Conservation (phyloP, 1,139 yeast species). For the Pichia sp. region DNA sequence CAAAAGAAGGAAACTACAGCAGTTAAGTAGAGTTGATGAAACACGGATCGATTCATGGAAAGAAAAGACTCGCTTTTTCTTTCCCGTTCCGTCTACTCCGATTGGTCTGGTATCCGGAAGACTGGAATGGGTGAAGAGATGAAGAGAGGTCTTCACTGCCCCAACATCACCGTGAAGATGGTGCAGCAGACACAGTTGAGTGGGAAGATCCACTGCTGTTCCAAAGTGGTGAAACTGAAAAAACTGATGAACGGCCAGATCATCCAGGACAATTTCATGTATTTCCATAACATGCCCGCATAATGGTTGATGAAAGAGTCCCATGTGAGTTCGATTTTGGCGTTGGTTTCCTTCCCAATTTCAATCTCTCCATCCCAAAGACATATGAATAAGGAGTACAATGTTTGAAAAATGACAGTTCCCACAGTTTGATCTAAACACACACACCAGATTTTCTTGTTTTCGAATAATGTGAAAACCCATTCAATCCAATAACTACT, state of each 20-base stretch:
- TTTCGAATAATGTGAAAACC: constrained; percentile 34
- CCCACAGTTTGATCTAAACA: constrained; percentile 51
- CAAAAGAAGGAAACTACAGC: no score
- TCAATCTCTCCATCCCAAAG: constrained; percentile 47
- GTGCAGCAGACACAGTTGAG: constrained; percentile 52
- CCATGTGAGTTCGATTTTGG: constrained; percentile 8
- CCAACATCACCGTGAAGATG: constrained; percentile 49
- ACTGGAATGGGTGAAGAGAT: not conserved
- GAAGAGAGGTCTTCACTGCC: not conserved
- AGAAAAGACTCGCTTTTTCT: no score
- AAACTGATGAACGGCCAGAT: constrained; percentile 57
- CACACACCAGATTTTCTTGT: constrained; percentile 36
- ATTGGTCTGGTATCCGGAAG: no score
- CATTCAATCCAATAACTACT: constrained; percentile 54
- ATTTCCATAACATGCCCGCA: constrained; percentile 36
- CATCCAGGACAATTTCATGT: constrained; percentile 48
- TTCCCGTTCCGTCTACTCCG: no score
- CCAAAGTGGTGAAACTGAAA: constrained; percentile 41
- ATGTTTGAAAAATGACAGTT: constrained; percentile 47
- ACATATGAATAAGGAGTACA: constrained; percentile 43
- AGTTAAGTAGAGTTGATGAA: no score
- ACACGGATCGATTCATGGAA: no score
- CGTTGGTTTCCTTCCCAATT: constrained; percentile 5
- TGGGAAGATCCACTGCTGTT: constrained; percentile 45
- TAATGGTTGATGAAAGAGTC: constrained; percentile 17